Conservation (phyloP, 306 rosid genomes). For the Alnus rubra region DNA sequence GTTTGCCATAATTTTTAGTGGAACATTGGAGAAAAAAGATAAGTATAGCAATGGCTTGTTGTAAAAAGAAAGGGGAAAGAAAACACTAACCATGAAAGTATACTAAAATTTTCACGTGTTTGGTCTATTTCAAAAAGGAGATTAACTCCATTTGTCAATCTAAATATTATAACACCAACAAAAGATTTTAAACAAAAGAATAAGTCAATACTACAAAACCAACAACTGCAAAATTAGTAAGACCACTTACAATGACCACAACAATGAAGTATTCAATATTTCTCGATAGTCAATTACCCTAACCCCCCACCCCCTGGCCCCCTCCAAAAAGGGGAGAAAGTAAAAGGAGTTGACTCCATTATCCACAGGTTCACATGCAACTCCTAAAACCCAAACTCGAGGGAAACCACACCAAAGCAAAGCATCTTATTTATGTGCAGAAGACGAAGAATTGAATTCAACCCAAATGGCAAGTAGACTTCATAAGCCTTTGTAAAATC, state of each 20-base stretch:
- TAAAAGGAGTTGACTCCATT: too few species aligned
- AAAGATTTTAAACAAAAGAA: background rate
- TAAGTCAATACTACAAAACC: background rate
- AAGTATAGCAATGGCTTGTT: background rate
- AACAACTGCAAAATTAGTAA: background rate
- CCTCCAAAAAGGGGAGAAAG: too few species aligned
- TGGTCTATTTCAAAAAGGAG: background rate
- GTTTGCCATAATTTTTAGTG: background rate
- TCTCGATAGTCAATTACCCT: too few species aligned
- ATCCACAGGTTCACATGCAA: too few species aligned
- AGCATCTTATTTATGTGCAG: background rate
- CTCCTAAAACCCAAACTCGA: background rate
- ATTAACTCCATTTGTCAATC: background rate
- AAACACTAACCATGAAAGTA: background rate
- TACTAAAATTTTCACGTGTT: background rate
- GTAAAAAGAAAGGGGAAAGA: background rate
- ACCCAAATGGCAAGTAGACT: background rate
- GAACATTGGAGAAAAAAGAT: background rate
- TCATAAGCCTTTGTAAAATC: background rate
- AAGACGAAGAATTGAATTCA: background rate
- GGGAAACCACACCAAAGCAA: background rate
- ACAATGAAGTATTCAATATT: background rate
- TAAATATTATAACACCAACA: background rate
- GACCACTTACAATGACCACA: background rate
- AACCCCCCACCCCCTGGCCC: too few species aligned